Evolutionary conservation across 192 early-diverging fungal species (phyloP).

Genomic region (Phlyctochytrium bullatum): DNA sequence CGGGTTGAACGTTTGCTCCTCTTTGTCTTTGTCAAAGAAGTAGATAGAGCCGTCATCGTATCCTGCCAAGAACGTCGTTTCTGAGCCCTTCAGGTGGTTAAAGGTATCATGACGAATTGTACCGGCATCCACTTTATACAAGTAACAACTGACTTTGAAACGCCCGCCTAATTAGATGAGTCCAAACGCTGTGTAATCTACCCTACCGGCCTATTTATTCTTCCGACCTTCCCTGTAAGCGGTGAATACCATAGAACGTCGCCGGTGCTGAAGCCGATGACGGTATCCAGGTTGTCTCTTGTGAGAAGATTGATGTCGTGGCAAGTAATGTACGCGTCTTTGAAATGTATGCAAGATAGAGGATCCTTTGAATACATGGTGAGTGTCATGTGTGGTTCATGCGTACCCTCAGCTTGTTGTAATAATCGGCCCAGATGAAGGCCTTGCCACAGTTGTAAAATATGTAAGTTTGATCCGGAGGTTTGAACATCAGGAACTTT

Average conservation of each 20-base stretch:
- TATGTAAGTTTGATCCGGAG: constrained; percentile 54
- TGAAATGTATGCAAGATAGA: constrained; percentile 73
- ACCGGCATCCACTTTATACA: constrained; percentile 86
- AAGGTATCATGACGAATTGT: constrained; percentile 6
- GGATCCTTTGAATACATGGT: constrained; percentile 57
- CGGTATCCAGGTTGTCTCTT: constrained; percentile 73
- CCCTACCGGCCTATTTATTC: constrained; percentile 76
- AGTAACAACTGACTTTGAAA: constrained; percentile 66
- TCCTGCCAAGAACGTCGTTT: constrained; percentile 78
- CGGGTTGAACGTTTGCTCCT: constrained; percentile 56
- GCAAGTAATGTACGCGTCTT: constrained; percentile 74
- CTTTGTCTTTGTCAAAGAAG: constrained; percentile 82
- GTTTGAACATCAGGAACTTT: constrained; percentile 30
- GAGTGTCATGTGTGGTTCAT: background rate
- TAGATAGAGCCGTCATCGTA: constrained; percentile 82
- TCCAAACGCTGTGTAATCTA: background rate
- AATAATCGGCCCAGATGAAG: constrained; percentile 71
- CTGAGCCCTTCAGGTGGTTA: constrained; percentile 50
- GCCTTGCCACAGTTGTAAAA: constrained; percentile 72
- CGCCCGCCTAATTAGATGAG: constrained; percentile 42
- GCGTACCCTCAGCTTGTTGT: constrained; percentile 57
- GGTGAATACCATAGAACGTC: constrained; percentile 75
- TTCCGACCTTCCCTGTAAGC: constrained; percentile 76
- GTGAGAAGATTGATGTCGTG: constrained; percentile 81
- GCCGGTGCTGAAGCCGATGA: constrained; percentile 56